A percentile compares a stretch with the other conserved stretches of the same genome.
Conservation (phyloP, 2,329 filamentous ascomycete genomes). For the Pseudogymnoascus sp. region DNA sequence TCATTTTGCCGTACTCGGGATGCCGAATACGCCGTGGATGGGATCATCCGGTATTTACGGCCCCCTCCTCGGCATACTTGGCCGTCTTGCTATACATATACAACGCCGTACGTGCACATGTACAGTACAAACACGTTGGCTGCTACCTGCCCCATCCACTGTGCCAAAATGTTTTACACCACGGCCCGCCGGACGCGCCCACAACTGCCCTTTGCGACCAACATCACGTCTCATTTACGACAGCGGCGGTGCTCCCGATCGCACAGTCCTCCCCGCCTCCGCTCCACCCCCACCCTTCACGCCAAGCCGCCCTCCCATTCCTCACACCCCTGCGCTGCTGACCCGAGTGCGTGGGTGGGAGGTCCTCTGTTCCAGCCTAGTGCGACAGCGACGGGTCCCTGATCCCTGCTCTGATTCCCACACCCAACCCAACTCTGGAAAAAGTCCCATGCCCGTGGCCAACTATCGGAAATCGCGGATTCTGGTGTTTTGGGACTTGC, state of each 20-base stretch:
- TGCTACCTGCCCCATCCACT: not conserved
- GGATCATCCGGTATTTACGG: not conserved
- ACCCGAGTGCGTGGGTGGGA: conserved; percentile 3
- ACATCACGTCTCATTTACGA: not conserved
- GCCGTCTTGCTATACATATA: not conserved
- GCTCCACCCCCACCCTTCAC: not conserved
- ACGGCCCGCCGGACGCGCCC: conserved; percentile 3
- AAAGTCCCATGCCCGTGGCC: not conserved
- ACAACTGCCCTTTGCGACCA: not conserved
- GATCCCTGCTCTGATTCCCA: not conserved
- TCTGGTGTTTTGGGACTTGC: not conserved
- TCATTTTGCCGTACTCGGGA: not conserved
- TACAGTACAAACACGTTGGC: not conserved
- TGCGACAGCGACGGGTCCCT: not conserved
- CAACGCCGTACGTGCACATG: not conserved
- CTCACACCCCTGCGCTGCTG: not conserved
- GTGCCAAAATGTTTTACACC: not conserved
- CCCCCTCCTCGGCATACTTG: not conserved
- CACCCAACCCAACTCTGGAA: not conserved
- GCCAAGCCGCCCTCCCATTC: not conserved
- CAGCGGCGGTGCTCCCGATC: not conserved
- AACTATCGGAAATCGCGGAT: not conserved
- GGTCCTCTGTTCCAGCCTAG: not conserved
- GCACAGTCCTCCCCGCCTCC: not conserved
- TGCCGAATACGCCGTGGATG: not conserved